Conservation (phyloP, 495 filamentous ascomycete species). For the Hyaloscypha bicolor region DNA sequence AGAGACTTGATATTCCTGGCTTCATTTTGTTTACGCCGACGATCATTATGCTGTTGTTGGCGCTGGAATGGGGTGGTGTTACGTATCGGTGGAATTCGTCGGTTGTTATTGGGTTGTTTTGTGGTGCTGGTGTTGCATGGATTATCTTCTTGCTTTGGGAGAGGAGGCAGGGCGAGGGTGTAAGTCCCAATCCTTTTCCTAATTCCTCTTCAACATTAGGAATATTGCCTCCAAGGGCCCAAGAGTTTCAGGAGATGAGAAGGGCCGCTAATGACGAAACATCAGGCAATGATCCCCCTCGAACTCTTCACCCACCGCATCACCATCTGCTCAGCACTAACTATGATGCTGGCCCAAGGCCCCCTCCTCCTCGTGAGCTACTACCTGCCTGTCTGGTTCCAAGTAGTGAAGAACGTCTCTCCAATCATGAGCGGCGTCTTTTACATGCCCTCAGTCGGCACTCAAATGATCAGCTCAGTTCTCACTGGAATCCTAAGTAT, state of each 20-base stretch:
- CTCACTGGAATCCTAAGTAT: conserved; percentile 7
- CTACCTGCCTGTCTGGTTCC: conserved; percentile 68
- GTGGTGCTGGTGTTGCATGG: conserved; percentile 47
- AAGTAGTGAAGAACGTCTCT: conserved; percentile 47
- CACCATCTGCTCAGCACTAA: conserved; percentile 6
- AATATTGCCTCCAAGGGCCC: too few relatives aligned
- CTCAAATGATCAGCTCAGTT: conserved; percentile 13
- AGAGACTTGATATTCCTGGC: conserved; percentile 54
- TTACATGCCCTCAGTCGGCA: conserved; percentile 56
- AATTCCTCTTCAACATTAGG: too few relatives aligned
- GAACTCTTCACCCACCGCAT: conserved; percentile 23
- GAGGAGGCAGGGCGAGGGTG: conserved; percentile 44
- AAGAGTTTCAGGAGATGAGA: conserved; percentile 4
- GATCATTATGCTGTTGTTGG: conserved; percentile 58
- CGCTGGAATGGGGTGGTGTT: conserved; percentile 64
- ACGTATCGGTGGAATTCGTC: conserved; percentile 51
- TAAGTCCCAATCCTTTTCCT: too few relatives aligned
- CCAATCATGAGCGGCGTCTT: conserved; percentile 72
- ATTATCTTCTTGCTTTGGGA: conserved; percentile 50
- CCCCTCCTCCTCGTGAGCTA: conserved; percentile 37
- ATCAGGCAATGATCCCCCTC: conserved; percentile 49
- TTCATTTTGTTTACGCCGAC: conserved; percentile 50
- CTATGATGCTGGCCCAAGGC: conserved; percentile 1
- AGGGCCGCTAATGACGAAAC: background rate
- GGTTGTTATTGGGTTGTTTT: conserved; percentile 46